Base-by-base conservation (phyloP, 108 stramenopile genomes). In the Nitzschia sp. region DNA sequence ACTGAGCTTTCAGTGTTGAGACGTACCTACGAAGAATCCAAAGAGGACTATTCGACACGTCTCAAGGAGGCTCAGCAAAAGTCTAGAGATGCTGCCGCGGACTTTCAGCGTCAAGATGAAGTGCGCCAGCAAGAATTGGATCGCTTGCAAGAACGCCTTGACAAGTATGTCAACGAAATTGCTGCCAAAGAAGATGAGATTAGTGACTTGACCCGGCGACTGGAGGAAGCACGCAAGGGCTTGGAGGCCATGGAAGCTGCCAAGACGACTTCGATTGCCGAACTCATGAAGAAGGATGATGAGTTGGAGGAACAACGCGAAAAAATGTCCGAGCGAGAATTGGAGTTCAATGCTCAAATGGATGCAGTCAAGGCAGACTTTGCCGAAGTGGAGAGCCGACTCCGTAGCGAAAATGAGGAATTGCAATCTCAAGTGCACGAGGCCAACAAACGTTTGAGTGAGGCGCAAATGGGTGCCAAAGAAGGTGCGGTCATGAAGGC, bases 61-160 rank as follows among this genome's bases (percentile, higher is more conserved):
- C 51, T 71, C 25, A 58, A 65, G 30, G 70, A 80, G 57, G 47
- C 72, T 1, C 71, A 75, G 29, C 54, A 67, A 26, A 75, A 80
- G 54, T 53, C 59, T 18, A 74, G 79, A 0, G 69, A 71, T 35
- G 51, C 59, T 0, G 64, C 70, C 4, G 60, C 62, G n/a, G 79
- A 80, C 35, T 80, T 64, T 25, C 71, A 80, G 45, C 57, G 66
- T 1, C 51, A 71, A 54, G 70, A 75, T 29, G 62, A 66, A 57
- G 33, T 46, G 3, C 62, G 68, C 29, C 68, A 73, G 69, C 48
- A 59, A 25, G 81, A 77, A 61, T 48, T 80, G 70, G 79, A 80
- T 54, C 69, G 59, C 4, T 33, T 75, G 69, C 61, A 68, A 26
- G 47, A 57, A 13, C 66, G 70, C n/a, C 29, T 80, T 24, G 73